Conservation (phyloP, 192 early-diverging fungal genomes). For the Pecoramyces ruminantium region DNA sequence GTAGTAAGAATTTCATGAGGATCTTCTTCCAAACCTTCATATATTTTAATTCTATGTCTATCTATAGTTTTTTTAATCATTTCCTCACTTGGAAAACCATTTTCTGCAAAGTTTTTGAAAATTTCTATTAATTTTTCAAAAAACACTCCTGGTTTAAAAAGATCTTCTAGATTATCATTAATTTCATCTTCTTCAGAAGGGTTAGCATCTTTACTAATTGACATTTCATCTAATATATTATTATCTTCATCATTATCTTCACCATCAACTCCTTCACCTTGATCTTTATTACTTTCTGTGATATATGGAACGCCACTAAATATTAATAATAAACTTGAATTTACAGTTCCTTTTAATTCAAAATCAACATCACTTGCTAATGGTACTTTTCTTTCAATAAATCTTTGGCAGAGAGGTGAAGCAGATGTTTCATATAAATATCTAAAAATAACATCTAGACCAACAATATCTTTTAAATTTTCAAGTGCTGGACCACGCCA, state of each 20-base stretch:
- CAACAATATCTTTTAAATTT: conserved; percentile 36
- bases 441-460: conserved; percentile 52
- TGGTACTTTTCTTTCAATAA: conserved; percentile 54
- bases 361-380: conserved; percentile 40
- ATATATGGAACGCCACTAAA: conserved; percentile 42
- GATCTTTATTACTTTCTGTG: neutral
- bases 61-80: neutral
- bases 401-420: conserved; percentile 52
- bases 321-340: conserved; percentile 32
- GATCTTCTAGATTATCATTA: conserved; percentile 7
- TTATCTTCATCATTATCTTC: conserved; percentile 7
- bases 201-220: neutral
- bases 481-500: conserved; percentile 58
- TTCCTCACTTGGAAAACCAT: conserved; percentile 4
- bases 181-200: neutral
- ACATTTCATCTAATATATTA: conserved; percentile 9
- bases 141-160: conserved; percentile 48
- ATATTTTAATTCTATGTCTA: conserved; percentile 21
- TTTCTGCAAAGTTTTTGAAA: conserved; percentile 24
- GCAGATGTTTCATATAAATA: conserved; percentile 52
- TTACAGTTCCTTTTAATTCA: conserved; percentile 28
- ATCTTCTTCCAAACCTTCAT: conserved; percentile 26
- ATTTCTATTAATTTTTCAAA: conserved; percentile 28
- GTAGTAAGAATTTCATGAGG: conserved; percentile 39
- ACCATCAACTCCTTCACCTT: neutral